These are phyloP conservation scores for Apiospora saccharicola DNA, from an alignment of 2,329 filamentous ascomycete genomes.

Conservation along the genomic window DNA sequence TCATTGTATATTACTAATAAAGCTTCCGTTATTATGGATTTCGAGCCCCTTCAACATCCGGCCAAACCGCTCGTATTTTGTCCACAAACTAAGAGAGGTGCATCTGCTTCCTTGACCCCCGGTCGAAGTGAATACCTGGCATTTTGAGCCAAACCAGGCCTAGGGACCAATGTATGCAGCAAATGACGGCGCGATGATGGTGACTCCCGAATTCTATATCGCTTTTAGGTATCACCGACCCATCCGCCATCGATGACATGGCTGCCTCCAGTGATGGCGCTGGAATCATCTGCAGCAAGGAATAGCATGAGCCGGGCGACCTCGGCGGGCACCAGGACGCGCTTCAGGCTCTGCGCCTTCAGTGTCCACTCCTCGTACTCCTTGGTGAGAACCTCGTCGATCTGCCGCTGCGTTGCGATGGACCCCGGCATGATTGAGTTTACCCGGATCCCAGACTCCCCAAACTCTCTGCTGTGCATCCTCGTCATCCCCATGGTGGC, in stretches of 20 bases:
- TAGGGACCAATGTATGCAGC: no score
- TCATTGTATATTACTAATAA: not conserved
- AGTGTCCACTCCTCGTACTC: conserved; percentile 48
- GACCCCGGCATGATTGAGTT: conserved; percentile 59
- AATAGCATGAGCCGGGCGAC: conserved; percentile 56
- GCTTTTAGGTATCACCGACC: conserved; percentile 39
- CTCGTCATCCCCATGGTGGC: conserved; percentile 49
- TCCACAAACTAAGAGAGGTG: not conserved
- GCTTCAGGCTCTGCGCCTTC: conserved; percentile 50
- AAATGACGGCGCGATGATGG: conserved; percentile 5
- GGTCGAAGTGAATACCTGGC: not conserved
- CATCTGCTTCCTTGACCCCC: not conserved
- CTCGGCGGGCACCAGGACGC: conserved; percentile 50
- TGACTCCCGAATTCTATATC: not conserved
- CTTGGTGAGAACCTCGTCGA: conserved; percentile 50
- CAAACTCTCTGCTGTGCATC: conserved; percentile 48
- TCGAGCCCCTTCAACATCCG: not conserved
- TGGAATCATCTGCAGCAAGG: conserved; percentile 54
- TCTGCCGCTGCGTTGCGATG: conserved; percentile 55
- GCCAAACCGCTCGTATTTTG: not conserved
- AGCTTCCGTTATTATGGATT: no score
- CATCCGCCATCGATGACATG: conserved; percentile 49
- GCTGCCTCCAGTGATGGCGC: conserved; percentile 53
- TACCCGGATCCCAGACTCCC: conserved; percentile 46
- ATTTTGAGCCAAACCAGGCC: not conserved